These are phyloP conservation scores for Hericium erinaceus DNA, from an alignment of 768 basidiomycete genomes.

Conservation along the genomic window DNA sequence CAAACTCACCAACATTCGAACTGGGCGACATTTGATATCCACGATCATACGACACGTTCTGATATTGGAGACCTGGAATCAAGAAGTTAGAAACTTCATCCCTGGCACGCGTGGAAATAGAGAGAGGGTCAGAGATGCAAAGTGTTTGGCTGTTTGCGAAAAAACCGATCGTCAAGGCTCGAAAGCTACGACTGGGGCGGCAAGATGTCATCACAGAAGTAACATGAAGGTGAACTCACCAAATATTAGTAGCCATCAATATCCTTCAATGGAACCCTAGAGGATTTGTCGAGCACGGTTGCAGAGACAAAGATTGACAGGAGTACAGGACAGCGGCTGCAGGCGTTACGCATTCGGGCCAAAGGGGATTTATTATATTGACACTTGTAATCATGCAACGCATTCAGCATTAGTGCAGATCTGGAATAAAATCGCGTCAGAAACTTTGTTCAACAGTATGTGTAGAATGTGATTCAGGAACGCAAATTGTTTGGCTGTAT, in stretches of 20 bases:
- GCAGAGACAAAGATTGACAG: background rate
- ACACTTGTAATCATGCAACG: background rate
- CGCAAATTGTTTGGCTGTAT: conserved; percentile 17
- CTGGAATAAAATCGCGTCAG: background rate
- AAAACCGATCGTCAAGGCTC: conserved; percentile 13
- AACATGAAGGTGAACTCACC: background rate
- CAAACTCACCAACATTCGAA: background rate
- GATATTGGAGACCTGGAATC: background rate
- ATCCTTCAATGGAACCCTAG: no score
- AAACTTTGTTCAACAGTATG: background rate
- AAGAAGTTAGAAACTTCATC: background rate
- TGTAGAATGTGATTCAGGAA: background rate
- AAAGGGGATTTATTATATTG: background rate
- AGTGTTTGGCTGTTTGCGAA: conserved; percentile 15
- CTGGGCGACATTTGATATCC: no score
- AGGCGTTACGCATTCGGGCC: conserved; percentile 33
- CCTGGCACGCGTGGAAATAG: background rate
- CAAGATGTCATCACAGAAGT: conserved; percentile 9
- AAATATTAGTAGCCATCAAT: no score
- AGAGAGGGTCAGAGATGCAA: conserved; percentile 5
- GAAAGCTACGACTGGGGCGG: conserved; percentile 17
- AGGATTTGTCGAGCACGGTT: no score
- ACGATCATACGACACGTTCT: background rate
- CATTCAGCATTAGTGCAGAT: background rate
- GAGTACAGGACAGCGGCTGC: conserved; percentile 21